Conservation (phyloP, 345 rosid genomes). For the Cardamine chenopodiifolia region DNA sequence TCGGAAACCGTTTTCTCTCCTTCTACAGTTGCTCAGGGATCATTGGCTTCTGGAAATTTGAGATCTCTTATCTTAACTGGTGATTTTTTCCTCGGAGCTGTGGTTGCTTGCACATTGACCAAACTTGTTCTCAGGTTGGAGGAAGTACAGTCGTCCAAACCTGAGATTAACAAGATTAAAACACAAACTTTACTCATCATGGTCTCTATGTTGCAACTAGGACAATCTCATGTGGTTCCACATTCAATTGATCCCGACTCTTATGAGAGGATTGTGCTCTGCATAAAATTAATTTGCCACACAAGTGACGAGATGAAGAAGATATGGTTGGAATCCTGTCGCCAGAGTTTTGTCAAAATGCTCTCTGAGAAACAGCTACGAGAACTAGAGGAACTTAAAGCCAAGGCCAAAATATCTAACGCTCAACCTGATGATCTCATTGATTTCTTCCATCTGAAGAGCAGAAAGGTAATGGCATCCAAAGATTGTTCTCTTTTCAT, state of each 20-base stretch:
- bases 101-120: constrained; percentile 84
- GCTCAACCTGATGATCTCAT: constrained; percentile 96
- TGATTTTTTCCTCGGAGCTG: constrained; percentile 95
- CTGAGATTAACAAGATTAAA: constrained; percentile 68
- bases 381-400: constrained; percentile 82
- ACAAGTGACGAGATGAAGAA: constrained; percentile 76
- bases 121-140: constrained; percentile 89
- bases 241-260: constrained; percentile 86
- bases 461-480: constrained; percentile 68
- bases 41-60: constrained; percentile 66
- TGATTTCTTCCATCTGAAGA: constrained; percentile 92
- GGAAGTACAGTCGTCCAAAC: constrained; percentile 78
- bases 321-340: constrained; percentile 87
- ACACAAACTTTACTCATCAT: constrained; percentile 69
- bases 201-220: constrained; percentile 83
- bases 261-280: constrained; percentile 72
- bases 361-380: constrained; percentile 81
- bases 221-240: constrained; percentile 73
- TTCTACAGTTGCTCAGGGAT: constrained; percentile 73
- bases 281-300: constrained; percentile 72
- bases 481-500: neutral
- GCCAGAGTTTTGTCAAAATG: constrained; percentile 89
- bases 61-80: constrained; percentile 84
- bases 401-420: constrained; percentile 78
- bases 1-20: constrained; percentile 80